Evolutionary conservation across 352 stramenopile genomes (phyloP).

Genomic region (Peronosclerospora sorghi): DNA sequence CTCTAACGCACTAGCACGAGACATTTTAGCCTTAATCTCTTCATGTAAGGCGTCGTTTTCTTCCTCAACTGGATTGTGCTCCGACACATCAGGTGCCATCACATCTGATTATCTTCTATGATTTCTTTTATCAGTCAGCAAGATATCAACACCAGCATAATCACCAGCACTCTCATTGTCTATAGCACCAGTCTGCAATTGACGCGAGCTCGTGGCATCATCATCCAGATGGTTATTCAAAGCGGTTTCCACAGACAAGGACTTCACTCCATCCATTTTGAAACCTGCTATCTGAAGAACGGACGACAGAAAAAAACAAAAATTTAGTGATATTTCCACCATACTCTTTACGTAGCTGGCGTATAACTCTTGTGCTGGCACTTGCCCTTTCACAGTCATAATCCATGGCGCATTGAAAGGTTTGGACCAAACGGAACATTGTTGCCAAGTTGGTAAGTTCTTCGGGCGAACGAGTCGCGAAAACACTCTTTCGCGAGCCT

Average conservation of each 20-base stretch:
- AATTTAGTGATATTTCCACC: conserved; percentile 22
- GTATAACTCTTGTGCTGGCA: conserved; percentile 24
- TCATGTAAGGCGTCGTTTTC: not conserved
- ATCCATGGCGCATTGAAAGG: conserved; percentile 24
- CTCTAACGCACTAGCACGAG: not conserved
- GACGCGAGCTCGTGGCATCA: not conserved
- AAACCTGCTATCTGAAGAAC: conserved; percentile 14
- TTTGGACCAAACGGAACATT: conserved; percentile 32
- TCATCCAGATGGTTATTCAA: conserved; percentile 4
- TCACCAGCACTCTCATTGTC: conserved; percentile 3
- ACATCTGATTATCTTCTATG: not conserved
- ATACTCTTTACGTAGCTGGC: conserved; percentile 27
- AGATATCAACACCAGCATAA: not conserved
- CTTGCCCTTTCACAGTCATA: conserved; percentile 19
- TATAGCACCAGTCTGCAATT: not conserved
- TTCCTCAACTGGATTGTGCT: conserved; percentile 5
- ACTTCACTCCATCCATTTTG: not conserved
- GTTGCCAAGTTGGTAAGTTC: conserved; percentile 16
- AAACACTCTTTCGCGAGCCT: conserved; percentile 22
- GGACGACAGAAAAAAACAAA: conserved; percentile 14
- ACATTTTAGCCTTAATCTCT: not conserved
- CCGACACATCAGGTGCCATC: no score
- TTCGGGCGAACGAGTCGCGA: conserved; percentile 12
- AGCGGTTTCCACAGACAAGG: not conserved
- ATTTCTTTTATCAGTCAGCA: conserved; percentile 1